A percentile compares a stretch with the other conserved stretches of the same genome.
These are phyloP conservation scores for Leishmania tropica DNA, from an alignment of 208 protist genomes.

Conservation along the genomic window DNA sequence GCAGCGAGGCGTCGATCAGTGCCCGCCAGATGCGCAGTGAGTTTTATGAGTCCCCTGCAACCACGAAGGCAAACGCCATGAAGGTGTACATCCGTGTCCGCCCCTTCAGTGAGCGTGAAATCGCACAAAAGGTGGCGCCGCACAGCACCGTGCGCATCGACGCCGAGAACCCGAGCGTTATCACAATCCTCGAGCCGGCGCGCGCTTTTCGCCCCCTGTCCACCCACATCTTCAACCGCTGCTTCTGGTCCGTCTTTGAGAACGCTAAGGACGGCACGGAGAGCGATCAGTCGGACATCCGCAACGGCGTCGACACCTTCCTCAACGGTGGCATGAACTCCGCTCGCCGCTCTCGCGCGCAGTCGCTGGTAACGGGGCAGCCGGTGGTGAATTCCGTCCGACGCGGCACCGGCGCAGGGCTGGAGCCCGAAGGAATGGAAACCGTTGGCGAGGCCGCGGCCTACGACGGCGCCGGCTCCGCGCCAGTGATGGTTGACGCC, in stretches of 20 bases:
- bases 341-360: constrained; percentile 31
- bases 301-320: constrained; percentile 45
- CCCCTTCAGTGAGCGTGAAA: constrained; percentile 85
- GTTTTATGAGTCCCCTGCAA: background rate
- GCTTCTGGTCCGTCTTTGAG: constrained; percentile 87
- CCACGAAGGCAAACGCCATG: constrained; percentile 58
- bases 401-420: constrained; percentile 8
- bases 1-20: constrained; percentile 4
- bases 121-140: constrained; percentile 32
- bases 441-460: background rate
- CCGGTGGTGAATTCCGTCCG: constrained; percentile 12
- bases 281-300: constrained; percentile 12
- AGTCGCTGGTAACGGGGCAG: constrained; percentile 22
- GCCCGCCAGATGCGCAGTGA: constrained; percentile 7
- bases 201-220: constrained; percentile 53
- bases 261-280: constrained; percentile 7
- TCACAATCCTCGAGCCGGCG: constrained; percentile 76
- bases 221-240: constrained; percentile 76
- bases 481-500: constrained; percentile 45
- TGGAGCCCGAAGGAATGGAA: background rate
- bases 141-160: constrained; percentile 82
- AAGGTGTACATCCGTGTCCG: constrained; percentile 88
- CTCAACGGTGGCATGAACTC: constrained; percentile 58
- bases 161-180: constrained; percentile 48
- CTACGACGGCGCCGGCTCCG: constrained; percentile 48